Base-by-base conservation (phyloP, 148 eudicot genomes). In the Oxyria digyna region DNA sequence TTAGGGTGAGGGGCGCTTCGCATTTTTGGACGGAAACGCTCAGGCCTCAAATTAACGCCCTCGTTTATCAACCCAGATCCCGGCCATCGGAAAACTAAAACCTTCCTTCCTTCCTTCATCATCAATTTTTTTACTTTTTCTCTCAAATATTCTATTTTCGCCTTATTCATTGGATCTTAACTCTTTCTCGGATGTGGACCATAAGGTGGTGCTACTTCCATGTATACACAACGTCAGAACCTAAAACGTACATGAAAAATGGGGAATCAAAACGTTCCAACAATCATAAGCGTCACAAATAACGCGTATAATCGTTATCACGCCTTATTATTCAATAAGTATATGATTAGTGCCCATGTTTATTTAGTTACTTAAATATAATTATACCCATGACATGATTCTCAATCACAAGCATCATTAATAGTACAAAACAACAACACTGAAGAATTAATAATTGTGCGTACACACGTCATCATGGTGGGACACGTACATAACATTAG, bases 21-120 rank as follows among this genome's bases (percentile, higher is more conserved):
- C 71, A 64, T 8, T 31, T 81, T 41, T 86, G 85, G 96, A 82
- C 48, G 72, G 84, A 80, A 62, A 85, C 74, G 67, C 50, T 85
- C 67, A 81, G 77, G 55, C 84, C 84, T 4, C 48, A 24, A 72
- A 70, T 85, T 6, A 69, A 43, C 31, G 41, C 62, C 50, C 72
- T 85, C 11, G 65, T 59, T 29, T 31, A 59, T 59, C 38, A 6
- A 20, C 37, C 65, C 37, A n/a, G 65, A 13, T 59, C 37, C 20
- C 18, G 65, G 18, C 38, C 38, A 29, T 13, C 64, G 37, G 37
- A 57, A 14, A 57, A 27, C 37, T 57, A 3, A 29, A 57, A 18
- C 37, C 29, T 57, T 37, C 14, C 18, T 27, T 57, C 64, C 14
- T 57, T 57, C 27, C 38, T 35, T 35, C 6, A 35, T 35, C 6